Base-by-base conservation (phyloP, 768 basidiomycete genomes). In the Termitomyces sp. region DNA sequence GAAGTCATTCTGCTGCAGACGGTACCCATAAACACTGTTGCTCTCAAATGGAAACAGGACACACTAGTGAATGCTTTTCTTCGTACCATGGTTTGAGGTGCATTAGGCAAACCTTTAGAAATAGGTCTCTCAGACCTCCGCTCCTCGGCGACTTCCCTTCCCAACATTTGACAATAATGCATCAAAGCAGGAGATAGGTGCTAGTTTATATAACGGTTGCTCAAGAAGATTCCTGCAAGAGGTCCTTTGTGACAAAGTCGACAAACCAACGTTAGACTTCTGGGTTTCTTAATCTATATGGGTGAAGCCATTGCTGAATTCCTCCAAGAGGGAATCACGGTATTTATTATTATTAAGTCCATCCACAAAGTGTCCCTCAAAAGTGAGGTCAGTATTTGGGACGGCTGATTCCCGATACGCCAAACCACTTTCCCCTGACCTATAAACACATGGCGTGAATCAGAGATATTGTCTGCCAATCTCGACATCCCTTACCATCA, bases 381-480 rank as follows among this genome's bases (percentile, higher is more conserved):
- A 47, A 3, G 5, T 45, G 1, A 36, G 36, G 18, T n/a, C 59
- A 67, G 50, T 65, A 76, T 24, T 39, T 66, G 18, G 77, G 75
- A 48, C 75, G 68, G 16, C 46, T 47, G 12, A 74, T 57, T 11
- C 73, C 76, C 44, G 64, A 63, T 3, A 67, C 66, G n/a, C 80
- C 79, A 68, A 76, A 80, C 79, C 77, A 78, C 62, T 73, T 66
- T 6, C 80, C 80, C 31, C 73, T 74, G 20, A 79, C 69, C 79
- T 81, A 44, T 1, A 42, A 44, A 37, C 39, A 54, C 18, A 27
- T 27, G 34, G 24, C 11, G 20, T 64, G 13, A 61, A 60, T 61
- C n/a, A 65, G 62, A 58, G 52, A 13, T 57, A 37, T 30, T 3
- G 13, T 3, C 18, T 34, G 30, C 44, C 9, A 55, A 60, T 20